phyloP scores from a whole-genome alignment of 305 asterid genomes.

The Rubia occidens region DNA sequence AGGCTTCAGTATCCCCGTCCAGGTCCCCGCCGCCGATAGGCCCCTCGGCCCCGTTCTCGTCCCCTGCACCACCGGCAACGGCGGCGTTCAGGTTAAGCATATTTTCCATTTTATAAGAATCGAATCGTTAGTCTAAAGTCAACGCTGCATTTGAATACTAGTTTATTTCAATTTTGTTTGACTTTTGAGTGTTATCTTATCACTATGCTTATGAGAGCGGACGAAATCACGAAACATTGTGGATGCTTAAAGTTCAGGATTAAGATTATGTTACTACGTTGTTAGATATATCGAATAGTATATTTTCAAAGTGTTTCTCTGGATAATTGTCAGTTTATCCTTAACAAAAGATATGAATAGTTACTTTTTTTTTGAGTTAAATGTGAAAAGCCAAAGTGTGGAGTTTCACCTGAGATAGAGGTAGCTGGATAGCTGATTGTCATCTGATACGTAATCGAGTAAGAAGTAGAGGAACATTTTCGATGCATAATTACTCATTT shows the following conservation, averaged over 20 bases:
- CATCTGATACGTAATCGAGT: not conserved
- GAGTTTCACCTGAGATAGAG: not conserved
- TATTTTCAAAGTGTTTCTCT: not conserved
- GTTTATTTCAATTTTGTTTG: not conserved
- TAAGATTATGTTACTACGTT: not conserved
- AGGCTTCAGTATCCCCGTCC: conserved; percentile 76
- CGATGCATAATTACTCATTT: not conserved
- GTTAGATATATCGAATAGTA: not conserved
- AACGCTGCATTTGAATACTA: not conserved
- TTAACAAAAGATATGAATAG: no score
- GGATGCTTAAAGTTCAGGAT: not conserved
- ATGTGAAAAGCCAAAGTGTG: not conserved
- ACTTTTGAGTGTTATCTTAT: not conserved
- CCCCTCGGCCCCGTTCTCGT: conserved; percentile 44
- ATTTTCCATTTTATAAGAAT: not conserved
- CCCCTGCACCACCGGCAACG: conserved; percentile 53
- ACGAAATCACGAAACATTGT: not conserved
- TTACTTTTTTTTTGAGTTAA: not conserved
- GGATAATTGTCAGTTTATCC: no score
- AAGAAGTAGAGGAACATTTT: not conserved
- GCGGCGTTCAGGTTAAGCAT: conserved; percentile 64
- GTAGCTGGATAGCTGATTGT: not conserved
- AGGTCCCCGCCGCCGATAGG: conserved; percentile 61
- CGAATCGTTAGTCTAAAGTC: not conserved
- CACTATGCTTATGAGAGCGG: not conserved